A percentile compares a stretch with the other conserved stretches of the same genome.
phyloP scores from a whole-genome alignment of 2,329 filamentous ascomycete species.

The Aureobasidium sp. region DNA sequence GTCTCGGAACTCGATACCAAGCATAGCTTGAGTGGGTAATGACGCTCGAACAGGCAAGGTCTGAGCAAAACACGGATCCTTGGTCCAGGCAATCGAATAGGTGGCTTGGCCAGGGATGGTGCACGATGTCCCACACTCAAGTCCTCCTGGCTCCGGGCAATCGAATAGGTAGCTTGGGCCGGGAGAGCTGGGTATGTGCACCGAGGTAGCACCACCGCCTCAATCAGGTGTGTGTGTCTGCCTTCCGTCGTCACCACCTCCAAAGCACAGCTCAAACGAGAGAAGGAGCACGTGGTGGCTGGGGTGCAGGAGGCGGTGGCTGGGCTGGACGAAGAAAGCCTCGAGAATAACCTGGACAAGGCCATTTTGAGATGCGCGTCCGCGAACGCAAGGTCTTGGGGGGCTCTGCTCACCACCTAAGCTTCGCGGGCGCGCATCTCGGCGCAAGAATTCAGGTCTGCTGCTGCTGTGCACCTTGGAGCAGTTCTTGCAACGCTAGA shows the following conservation, averaged over 20 bases:
- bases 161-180: not conserved
- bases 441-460: not conserved
- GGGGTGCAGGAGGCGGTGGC: too few species aligned
- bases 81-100: not conserved
- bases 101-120: not conserved
- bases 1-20: not conserved
- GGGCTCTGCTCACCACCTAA: not conserved
- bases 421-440: not conserved
- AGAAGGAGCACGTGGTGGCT: too few species aligned
- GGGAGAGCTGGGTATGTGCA: not conserved
- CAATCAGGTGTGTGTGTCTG: not conserved
- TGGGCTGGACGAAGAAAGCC: too few species aligned
- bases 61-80: not conserved
- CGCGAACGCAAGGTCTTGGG: not conserved
- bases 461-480: conserved; percentile 50
- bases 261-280: too few species aligned
- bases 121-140: not conserved
- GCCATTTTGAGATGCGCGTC: not conserved
- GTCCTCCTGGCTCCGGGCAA: not conserved
- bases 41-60: too few species aligned
- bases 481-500: conserved; percentile 55
- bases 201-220: too few species aligned
- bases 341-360: not conserved
- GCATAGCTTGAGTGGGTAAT: too few species aligned
- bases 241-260: too few species aligned